Evolutionary conservation across 2,329 filamentous ascomycete species (phyloP).

Genomic region (Colletotrichum liriopes): DNA sequence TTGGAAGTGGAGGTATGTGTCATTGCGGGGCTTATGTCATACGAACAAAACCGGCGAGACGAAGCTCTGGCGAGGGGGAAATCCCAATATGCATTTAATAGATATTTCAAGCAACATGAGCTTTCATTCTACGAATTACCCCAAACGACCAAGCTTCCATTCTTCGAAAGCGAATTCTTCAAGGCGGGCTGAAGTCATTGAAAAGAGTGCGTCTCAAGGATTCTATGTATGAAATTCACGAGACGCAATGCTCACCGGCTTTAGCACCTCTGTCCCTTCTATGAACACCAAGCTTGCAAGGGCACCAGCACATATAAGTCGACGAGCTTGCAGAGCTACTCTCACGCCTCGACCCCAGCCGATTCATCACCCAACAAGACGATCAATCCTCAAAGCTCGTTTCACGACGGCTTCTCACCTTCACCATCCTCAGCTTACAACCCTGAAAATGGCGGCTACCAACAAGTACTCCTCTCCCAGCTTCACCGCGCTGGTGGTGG

Average conservation of each 20-base stretch:
- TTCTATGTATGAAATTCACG: background rate
- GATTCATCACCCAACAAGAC: background rate
- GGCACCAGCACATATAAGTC: constrained; percentile 41
- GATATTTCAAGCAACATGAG: background rate
- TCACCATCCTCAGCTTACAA: background rate
- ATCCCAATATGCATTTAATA: constrained; percentile 29
- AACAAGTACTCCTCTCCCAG: constrained; percentile 44
- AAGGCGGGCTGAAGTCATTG: background rate
- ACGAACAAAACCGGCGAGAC: background rate
- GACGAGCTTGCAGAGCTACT: constrained; percentile 26
- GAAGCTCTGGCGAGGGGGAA: background rate
- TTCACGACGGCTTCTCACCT: background rate
- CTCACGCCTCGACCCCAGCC: constrained; percentile 16
- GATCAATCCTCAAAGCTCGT: background rate
- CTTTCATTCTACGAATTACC: background rate
- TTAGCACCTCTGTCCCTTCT: constrained; percentile 5
- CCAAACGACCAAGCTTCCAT: background rate
- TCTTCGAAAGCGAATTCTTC: background rate
- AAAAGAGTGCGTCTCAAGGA: background rate
- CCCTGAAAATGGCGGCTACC: constrained; percentile 25
- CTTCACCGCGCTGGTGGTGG: constrained; percentile 76
- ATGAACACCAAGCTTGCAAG: constrained; percentile 30
- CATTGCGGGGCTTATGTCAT: constrained; percentile 30
- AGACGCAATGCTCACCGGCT: constrained; percentile 24
- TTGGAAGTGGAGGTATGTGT: constrained; percentile 26